Conservation (phyloP, 495 filamentous ascomycete genomes). For the Immersiella caudata region DNA sequence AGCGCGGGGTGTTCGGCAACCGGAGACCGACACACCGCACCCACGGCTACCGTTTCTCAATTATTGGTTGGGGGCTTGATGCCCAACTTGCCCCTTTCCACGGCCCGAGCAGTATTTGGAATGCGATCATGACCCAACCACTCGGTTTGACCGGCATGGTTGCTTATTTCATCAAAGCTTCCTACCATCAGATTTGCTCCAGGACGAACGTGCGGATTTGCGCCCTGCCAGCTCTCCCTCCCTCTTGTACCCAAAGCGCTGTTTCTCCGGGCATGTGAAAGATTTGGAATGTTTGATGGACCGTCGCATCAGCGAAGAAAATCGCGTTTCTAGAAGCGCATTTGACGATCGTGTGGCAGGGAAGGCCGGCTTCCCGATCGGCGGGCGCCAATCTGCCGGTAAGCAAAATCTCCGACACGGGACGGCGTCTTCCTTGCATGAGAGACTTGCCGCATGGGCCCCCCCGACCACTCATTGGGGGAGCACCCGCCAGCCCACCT, state of each 20-base stretch:
- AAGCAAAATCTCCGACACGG: slow-evolving; percentile 23
- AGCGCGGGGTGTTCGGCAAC: neutral
- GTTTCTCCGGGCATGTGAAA: neutral
- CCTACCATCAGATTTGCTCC: neutral
- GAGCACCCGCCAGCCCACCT: slow-evolving; percentile 13
- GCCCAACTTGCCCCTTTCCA: slow-evolving; percentile 6
- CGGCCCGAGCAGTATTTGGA: neutral
- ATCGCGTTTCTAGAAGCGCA: slow-evolving; percentile 6
- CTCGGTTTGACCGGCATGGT: neutral
- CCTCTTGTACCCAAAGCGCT: neutral
- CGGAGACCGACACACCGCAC: neutral
- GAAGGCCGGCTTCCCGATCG: slow-evolving; percentile 17
- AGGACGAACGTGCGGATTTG: neutral
- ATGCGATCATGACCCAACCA: neutral
- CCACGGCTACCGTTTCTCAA: neutral
- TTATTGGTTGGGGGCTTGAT: slow-evolving; percentile 6
- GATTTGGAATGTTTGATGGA: slow-evolving; percentile 11
- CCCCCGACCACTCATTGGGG: slow-evolving; percentile 15
- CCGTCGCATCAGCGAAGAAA: slow-evolving; percentile 8
- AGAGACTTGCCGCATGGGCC: slow-evolving; percentile 15
- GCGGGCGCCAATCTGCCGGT: slow-evolving; percentile 19
- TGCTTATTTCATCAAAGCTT: neutral
- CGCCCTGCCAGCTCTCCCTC: neutral
- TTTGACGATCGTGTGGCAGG: slow-evolving; percentile 11
- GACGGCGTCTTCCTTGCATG: slow-evolving; percentile 19